Evolutionary conservation across 176 grass and related monocot species (phyloP).

Genomic region (Juncus effusus): DNA sequence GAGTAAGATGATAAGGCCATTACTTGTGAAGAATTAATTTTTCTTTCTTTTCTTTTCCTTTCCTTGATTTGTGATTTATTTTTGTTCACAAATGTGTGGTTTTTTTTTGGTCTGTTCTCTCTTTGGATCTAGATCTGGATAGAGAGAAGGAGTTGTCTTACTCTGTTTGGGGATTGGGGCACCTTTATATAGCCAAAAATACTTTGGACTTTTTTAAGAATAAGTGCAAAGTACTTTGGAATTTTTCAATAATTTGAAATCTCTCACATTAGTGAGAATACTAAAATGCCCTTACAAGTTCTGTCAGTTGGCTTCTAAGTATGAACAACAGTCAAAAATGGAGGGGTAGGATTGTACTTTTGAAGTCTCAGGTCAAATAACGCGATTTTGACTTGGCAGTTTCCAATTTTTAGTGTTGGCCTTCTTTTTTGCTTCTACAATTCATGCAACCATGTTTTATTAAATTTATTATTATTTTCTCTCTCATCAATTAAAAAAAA

Average conservation of each 20-base stretch:
- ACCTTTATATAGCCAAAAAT: neutral
- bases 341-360: slow-evolving; percentile 8
- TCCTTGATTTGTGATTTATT: neutral
- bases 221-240: too few species aligned
- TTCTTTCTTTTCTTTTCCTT: neutral
- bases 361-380: slow-evolving; percentile 10
- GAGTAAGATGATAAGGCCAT: slow-evolving; percentile 29
- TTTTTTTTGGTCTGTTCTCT: too few species aligned
- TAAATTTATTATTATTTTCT: too few species aligned
- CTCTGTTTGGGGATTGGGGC: neutral
- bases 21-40: neutral
- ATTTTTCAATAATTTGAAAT: too few species aligned
- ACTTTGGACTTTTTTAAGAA: neutral
- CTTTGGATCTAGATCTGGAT: neutral
- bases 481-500: too few species aligned
- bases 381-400: slow-evolving; percentile 1
- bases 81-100: too few species aligned
- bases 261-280: neutral
- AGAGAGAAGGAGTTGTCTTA: neutral
- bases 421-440: too few species aligned
- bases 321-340: neutral
- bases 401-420: too few species aligned
- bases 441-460: too few species aligned
- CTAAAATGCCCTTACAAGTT: neutral
- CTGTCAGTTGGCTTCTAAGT: neutral